Base-by-base conservation (phyloP, 2,329 filamentous ascomycete species). In the Fusarium pilosicola region DNA sequence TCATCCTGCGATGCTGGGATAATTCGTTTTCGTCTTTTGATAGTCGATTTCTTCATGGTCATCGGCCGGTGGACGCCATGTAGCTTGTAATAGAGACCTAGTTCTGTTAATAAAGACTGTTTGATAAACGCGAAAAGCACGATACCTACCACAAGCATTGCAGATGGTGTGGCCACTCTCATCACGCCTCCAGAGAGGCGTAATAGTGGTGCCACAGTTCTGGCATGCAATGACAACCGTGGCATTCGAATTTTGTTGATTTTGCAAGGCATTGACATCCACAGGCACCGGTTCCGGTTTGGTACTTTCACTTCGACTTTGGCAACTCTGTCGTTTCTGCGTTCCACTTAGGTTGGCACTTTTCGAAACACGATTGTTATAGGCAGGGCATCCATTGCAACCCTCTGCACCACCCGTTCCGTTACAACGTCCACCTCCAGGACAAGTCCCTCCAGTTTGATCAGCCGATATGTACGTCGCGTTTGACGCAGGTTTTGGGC, bases 41-140 rank as follows among this genome's bases (percentile, higher is more conserved):
- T 99, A 32, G 97, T 93, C 7, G 94, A 93, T 82, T 98, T 98
- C 83, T 98, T 99, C 96, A 99, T 98, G n/a, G 94, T 94, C 10
- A 96, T 94, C 0, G 96, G 96, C 46, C 96, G 90, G 82, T 98
- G 96, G 36, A 95, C 91, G 62, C 95, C 95, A 80, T 99, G 96
- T 6, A 99, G 90, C 83, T 98, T 98, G 85, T 97, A 95, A 82
- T 99, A 99, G 7, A 99, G 86, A 9, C 96, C 95, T 97, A 74
- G 8, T 32, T 15, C 36, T 36, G 55, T 75, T 61, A 74, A 69
- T 59, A 51, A 73, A 56, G 51, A 68, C 28, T 26, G 20, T 34
- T 30, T 34, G 13, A 20, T 28, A 46, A 24, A 18, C 28, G n/a
- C 20, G 41, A 24, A 41, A 45, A 22, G 34, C 20, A 32, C 41